phyloP scores from a whole-genome alignment of 306 rosid species.

The Urtica urens region DNA sequence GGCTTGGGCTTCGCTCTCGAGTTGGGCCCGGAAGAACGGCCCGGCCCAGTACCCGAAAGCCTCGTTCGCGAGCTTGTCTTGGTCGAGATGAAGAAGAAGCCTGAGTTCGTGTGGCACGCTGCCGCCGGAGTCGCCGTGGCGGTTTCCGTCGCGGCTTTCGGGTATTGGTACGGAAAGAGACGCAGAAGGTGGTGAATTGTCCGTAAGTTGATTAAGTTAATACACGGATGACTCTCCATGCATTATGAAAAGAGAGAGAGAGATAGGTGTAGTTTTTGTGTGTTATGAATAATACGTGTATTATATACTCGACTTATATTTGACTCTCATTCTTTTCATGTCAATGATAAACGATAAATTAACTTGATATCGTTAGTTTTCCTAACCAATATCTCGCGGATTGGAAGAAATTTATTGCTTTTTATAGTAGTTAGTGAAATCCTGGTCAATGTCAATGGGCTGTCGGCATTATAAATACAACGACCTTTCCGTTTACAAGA shows the following conservation, averaged over 20 bases:
- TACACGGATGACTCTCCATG: not conserved
- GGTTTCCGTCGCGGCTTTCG: constrained; percentile 72
- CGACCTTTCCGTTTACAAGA: too few species aligned
- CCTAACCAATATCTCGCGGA: too few species aligned
- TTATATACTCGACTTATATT: too few species aligned
- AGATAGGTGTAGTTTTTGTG: constrained; percentile 4
- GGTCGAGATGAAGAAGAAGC: too few species aligned
- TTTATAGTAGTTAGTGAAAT: too few species aligned
- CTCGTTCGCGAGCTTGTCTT: constrained; percentile 33
- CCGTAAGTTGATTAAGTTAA: constrained; percentile 1
- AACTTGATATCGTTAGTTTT: too few species aligned
- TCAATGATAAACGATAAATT: too few species aligned
- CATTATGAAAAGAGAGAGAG: too few species aligned
- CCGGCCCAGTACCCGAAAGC: constrained; percentile 1
- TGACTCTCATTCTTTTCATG: too few species aligned
- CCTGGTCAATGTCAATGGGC: too few species aligned
- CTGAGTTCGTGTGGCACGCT: constrained; percentile 71
- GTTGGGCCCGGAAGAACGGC: constrained; percentile 38
- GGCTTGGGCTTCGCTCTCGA: constrained; percentile 66
- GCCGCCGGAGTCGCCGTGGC: constrained; percentile 76
- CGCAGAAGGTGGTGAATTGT: constrained; percentile 72
- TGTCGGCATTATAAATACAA: too few species aligned
- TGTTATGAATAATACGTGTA: not conserved
- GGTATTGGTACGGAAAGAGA: constrained; percentile 75
- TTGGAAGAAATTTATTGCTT: too few species aligned